These are phyloP conservation scores for Kuraishia hungarica DNA, from an alignment of 805 yeast species.

Conservation along the genomic window DNA sequence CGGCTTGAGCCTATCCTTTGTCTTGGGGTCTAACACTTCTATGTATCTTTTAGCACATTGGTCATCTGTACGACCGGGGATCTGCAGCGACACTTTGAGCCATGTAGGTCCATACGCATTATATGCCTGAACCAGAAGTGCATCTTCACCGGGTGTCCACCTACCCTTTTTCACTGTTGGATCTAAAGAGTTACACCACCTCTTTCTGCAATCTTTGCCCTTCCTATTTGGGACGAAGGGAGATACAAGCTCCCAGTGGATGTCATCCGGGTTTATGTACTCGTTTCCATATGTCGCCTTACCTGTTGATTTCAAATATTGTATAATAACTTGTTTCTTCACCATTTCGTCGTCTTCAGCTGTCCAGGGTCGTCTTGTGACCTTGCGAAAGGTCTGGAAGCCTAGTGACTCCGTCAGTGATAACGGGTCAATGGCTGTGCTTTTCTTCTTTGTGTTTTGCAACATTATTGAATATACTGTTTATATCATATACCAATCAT, in stretches of 20 bases:
- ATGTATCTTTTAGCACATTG: slow-evolving; percentile 90
- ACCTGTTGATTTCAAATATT: slow-evolving; percentile 13
- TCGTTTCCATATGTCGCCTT: slow-evolving; percentile 13
- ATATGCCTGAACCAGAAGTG: slow-evolving; percentile 52
- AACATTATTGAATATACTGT: background rate
- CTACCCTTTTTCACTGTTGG: slow-evolving; percentile 77
- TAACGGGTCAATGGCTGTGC: slow-evolving; percentile 33
- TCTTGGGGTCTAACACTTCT: slow-evolving; percentile 79
- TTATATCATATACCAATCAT: background rate
- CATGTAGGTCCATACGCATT: slow-evolving; percentile 69
- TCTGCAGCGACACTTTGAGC: slow-evolving; percentile 72
- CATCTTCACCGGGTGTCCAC: slow-evolving; percentile 83
- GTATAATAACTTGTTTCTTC: slow-evolving; percentile 28
- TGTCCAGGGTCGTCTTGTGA: slow-evolving; percentile 63
- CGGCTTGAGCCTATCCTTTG: slow-evolving; percentile 65
- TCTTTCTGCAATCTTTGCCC: slow-evolving; percentile 74
- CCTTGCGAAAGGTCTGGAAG: slow-evolving; percentile 61
- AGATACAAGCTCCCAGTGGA: slow-evolving; percentile 60
- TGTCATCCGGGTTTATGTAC: slow-evolving; percentile 26
- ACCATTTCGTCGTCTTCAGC: slow-evolving; percentile 62
- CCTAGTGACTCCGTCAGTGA: slow-evolving; percentile 66
- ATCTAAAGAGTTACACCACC: slow-evolving; percentile 83
- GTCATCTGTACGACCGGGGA: slow-evolving; percentile 85
- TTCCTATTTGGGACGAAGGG: slow-evolving; percentile 42
- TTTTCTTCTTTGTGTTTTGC: background rate